Evolutionary conservation across 768 basidiomycete species (phyloP), one percentile per base, ranked within the genome.

Genomic region (Zangia roseola): DNA sequence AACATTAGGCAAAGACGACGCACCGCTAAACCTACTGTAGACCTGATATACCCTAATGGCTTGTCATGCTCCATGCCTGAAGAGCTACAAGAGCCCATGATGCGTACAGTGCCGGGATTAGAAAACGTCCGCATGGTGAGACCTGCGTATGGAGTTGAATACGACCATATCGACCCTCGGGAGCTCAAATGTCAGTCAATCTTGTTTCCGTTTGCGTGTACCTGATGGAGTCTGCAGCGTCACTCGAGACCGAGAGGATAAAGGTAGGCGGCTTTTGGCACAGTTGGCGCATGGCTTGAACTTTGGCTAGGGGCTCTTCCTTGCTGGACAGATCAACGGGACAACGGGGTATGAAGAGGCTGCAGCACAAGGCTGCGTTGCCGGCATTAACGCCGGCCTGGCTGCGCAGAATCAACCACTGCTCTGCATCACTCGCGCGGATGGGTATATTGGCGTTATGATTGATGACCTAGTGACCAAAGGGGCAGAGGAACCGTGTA

Each of bases 311-410:
- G 91, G 91, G 2, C 76, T 94, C 3, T 94, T 88, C 68, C 79
- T 94, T 19, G 90, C 91, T 1, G 91, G 92, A 4, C 91, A 94
- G 65, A 94, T 94, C 59, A 94, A 94, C 56, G 87, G 88, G 10
- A 95, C 93, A 1, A 95, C 93, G 2, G 93, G 93, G 5, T 95
- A 95, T 62, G 93, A 95, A 63, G 93, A 95, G 70, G 93, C 93
- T 2, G 93, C 90, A 2, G 91, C 89, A 4, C 93, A 94, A 63
- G 93, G 93, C 9, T 72, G 82, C n/a, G 69, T 95, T 0, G 93
- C 92, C 1, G 92, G 93, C 2, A 83, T 90, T 43, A 94, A 95
- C 47, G 93, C 93, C 0, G 93, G 90, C 0, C 74, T 92, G 3
- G 71, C 81, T 0, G 83, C 89, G 8, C 71, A 74, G 4, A 62